phyloP scores from a whole-genome alignment of 345 rosid genomes.

The Mangifera indica region DNA sequence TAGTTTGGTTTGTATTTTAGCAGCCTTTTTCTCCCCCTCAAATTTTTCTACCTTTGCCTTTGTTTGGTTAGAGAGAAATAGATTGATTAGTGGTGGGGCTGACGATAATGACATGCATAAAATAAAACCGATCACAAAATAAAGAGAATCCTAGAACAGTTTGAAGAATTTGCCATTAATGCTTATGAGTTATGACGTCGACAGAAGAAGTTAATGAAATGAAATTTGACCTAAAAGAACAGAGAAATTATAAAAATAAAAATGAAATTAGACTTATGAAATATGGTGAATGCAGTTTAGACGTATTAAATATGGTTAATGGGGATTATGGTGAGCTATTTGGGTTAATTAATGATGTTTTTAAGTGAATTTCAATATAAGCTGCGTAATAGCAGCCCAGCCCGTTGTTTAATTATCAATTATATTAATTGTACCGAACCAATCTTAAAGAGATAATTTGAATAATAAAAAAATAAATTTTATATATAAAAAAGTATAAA shows the following conservation, averaged over 20 bases:
- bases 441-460: too few species aligned
- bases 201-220: neutral
- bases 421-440: neutral
- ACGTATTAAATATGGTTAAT: too few species aligned
- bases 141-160: conserved; percentile 67
- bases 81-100: conserved; percentile 64
- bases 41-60: conserved; percentile 34
- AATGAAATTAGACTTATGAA: conserved; percentile 14
- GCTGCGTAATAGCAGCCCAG: conserved; percentile 8
- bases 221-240: conserved; percentile 46
- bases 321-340: neutral
- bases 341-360: neutral
- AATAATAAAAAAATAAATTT: too few species aligned
- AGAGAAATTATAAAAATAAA: too few species aligned
- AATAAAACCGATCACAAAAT: conserved; percentile 15
- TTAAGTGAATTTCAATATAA: conserved; percentile 20
- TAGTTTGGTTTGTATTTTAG: conserved; percentile 56
- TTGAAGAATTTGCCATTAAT: neutral
- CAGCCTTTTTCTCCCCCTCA: conserved; percentile 10
- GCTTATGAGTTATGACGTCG: neutral
- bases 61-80: conserved; percentile 24
- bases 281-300: conserved; percentile 18
- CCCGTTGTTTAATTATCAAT: neutral
- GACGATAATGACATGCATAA: conserved; percentile 53
- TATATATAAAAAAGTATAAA: too few species aligned